phyloP scores from a whole-genome alignment of 257 asterid species.

The Nicotiana obtusifolia region DNA sequence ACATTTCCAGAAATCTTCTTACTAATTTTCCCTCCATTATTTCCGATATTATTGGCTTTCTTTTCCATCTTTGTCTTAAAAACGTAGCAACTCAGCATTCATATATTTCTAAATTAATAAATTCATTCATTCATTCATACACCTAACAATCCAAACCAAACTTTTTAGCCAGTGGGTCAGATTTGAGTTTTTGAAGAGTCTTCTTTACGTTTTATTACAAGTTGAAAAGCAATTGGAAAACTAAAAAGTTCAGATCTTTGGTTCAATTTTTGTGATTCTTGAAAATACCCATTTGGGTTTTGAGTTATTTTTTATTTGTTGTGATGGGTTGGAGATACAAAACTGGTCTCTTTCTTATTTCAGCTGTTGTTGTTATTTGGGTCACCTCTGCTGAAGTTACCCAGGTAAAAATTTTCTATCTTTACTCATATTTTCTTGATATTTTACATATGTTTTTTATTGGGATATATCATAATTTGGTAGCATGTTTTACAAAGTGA shows the following conservation, averaged over 20 bases:
- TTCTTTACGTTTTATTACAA: conserved; percentile 1
- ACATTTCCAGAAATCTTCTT: background rate
- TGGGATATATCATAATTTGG: background rate
- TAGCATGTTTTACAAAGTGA: background rate
- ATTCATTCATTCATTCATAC: background rate
- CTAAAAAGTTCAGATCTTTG: conserved; percentile 33
- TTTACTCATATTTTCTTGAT: background rate
- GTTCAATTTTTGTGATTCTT: conserved; percentile 21
- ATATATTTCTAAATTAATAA: background rate
- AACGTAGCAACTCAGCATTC: conserved; percentile 4
- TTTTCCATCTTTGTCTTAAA: background rate
- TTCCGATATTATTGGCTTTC: background rate
- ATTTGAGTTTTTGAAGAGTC: background rate
- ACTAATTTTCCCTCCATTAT: conserved; percentile 7
- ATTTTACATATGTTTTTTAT: background rate
- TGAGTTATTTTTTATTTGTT: conserved; percentile 14
- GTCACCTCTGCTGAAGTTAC: conserved; percentile 99
- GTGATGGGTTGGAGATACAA: conserved; percentile 85
- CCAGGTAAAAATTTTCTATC: conserved; percentile 45
- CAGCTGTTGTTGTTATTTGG: conserved; percentile 93
- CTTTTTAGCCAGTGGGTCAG: background rate
- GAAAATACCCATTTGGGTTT: conserved; percentile 35
- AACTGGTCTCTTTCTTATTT: conserved; percentile 79
- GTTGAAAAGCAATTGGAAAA: background rate
- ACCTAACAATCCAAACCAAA: conserved; percentile 3